Evolutionary conservation across 176 grass and related monocot genomes (phyloP), one percentile per base, ranked within the genome.

Genomic region (Rhipidocladum racemiflorum): DNA sequence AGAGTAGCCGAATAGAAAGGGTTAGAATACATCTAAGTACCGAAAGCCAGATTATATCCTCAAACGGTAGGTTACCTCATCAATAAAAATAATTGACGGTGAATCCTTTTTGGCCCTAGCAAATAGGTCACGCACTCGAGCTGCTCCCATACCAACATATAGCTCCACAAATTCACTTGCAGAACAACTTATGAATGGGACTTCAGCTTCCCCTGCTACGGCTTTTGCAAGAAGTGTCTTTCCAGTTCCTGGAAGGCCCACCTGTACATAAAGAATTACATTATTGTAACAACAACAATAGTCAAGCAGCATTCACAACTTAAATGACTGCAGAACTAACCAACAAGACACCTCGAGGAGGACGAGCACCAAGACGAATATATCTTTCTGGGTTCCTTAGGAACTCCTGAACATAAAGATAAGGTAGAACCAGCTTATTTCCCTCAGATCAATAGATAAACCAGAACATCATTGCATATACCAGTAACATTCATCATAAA

Each of bases 151-250:
- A 57, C 97, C 97, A 38, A 99, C 92, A 90, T 99, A 99, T 66
- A 99, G 65, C 79, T 99, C 97, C 38, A 99, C 97, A 88, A 99
- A 99, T 85, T 99, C 97, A 93, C 97, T 99, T 68, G 97, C 97
- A 46, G 97, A 99, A 86, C 97, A 99, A 86, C 97, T 99, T 88
- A 99, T 99, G 70, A 99, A 99, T 73, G 97, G 97, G 57, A 99
- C 97, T 83, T 99, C 97, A 10, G 97, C 97, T 91, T 99, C 97
- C 61, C 97, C 97, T 56, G 97, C 97, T 82, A 99, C 97, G 6
- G 97, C 97, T 86, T 99, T 99, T 46, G 97, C 97, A 61, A 99
- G 89, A 79, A 99, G 97, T 61, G 97, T 99, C 78, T 99, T 99
- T 83, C 97, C 97, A 69, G 97, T 99, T 36, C 97, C 97, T 81